These are phyloP conservation scores for Calonectria ilicicola DNA, from an alignment of 2,329 filamentous ascomycete genomes.

Conservation along the genomic window DNA sequence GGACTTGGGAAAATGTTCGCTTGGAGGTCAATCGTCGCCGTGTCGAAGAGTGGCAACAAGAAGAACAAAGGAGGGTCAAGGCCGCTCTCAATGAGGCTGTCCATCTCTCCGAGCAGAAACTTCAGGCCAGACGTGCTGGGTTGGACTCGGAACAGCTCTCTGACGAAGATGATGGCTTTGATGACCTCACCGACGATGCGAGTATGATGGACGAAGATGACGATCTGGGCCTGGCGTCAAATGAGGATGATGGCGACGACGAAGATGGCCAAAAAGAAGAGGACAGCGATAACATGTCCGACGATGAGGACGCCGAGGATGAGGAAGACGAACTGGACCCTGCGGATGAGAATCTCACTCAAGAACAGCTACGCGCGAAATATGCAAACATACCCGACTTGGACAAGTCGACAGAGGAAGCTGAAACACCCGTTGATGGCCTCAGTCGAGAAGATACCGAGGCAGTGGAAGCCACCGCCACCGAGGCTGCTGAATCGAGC, in stretches of 20 bases:
- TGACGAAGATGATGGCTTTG: slow-evolving; percentile 59
- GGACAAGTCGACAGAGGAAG: slow-evolving; percentile 45
- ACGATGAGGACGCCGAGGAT: slow-evolving; percentile 71
- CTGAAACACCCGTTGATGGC: slow-evolving; percentile 36
- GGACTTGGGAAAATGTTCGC: slow-evolving; percentile 75
- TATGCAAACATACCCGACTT: slow-evolving; percentile 73
- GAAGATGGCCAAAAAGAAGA: slow-evolving; percentile 57
- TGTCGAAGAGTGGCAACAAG: slow-evolving; percentile 72
- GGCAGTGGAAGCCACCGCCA: slow-evolving; percentile 34
- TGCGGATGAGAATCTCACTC: slow-evolving; percentile 74
- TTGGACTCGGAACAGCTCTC: slow-evolving; percentile 64
- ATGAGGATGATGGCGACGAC: slow-evolving; percentile 54
- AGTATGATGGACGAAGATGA: slow-evolving; percentile 50
- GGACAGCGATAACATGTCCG: slow-evolving; percentile 68
- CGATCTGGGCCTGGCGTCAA: slow-evolving; percentile 49
- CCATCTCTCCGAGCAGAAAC: slow-evolving; percentile 76
- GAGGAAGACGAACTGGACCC: slow-evolving; percentile 65
- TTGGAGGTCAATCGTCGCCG: slow-evolving; percentile 71
- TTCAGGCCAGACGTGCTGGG: slow-evolving; percentile 70
- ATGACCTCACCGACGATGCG: slow-evolving; percentile 61
- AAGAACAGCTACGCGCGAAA: slow-evolving; percentile 76
- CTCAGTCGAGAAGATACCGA: slow-evolving; percentile 38
- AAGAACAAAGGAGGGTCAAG: slow-evolving; percentile 73
- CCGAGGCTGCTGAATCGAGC: slow-evolving; percentile 59
- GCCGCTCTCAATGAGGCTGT: slow-evolving; percentile 80